Percentiles rank a stretch among this genome's conserved stretches.
These are phyloP conservation scores for Candida ulmi DNA, from an alignment of 805 yeast genomes.

Conservation along the genomic window DNA sequence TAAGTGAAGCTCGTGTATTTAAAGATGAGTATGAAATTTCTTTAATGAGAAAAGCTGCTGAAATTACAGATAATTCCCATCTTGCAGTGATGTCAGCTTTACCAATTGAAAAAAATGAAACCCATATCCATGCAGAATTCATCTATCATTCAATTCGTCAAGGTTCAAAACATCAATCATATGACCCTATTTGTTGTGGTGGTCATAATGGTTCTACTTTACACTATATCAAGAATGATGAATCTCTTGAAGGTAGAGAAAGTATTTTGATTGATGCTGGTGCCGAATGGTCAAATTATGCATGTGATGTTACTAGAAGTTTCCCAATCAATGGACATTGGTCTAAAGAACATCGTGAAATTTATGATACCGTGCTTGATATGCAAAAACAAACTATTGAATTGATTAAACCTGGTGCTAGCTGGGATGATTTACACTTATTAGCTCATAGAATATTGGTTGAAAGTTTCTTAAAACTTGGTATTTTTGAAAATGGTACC, in stretches of 20 bases:
- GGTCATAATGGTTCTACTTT: slow-evolving; percentile 89
- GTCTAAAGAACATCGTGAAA: slow-evolving; percentile 79
- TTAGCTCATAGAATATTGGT: slow-evolving; percentile 76
- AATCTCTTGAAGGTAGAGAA: slow-evolving; percentile 47
- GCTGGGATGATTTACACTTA: slow-evolving; percentile 82
- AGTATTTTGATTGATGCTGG: slow-evolving; percentile 91
- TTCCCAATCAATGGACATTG: slow-evolving; percentile 90
- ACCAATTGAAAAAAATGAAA: slow-evolving; percentile 82
- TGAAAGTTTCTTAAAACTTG: slow-evolving; percentile 62
- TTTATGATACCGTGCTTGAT: slow-evolving; percentile 71
- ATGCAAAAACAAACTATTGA: slow-evolving; percentile 77
- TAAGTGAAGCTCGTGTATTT: slow-evolving; percentile 82
- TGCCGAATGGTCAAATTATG: slow-evolving; percentile 92
- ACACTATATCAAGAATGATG: slow-evolving; percentile 84
- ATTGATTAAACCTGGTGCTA: slow-evolving; percentile 73
- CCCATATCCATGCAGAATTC: slow-evolving; percentile 94
- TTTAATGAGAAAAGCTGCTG: slow-evolving; percentile 73
- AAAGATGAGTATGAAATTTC: slow-evolving; percentile 81
- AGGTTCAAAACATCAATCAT: slow-evolving; percentile 84
- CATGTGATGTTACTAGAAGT: slow-evolving; percentile 91
- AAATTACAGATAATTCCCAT: slow-evolving; percentile 84
- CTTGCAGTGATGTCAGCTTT: slow-evolving; percentile 88
- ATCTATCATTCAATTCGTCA: slow-evolving; percentile 89
- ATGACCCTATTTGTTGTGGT: slow-evolving; percentile 94
- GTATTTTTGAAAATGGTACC: slow-evolving; percentile 60